Evolutionary conservation across 1,284 basidiomycete species (phyloP).

Genomic region (Ceratobasidium sp.): DNA sequence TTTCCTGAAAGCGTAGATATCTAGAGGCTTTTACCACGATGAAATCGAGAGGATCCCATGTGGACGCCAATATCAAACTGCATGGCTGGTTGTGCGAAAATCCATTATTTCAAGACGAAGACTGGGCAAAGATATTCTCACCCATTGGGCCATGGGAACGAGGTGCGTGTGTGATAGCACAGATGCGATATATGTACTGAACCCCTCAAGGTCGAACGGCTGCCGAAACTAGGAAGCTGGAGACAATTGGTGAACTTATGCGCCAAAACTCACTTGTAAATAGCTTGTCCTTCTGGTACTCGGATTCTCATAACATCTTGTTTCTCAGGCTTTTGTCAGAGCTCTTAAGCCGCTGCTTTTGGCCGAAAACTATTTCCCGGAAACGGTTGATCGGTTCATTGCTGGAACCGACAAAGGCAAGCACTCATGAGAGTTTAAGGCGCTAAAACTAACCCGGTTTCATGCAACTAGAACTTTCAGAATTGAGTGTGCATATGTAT

Average conservation of each 20-base stretch:
- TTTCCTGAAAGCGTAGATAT: background rate
- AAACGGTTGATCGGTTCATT: conserved; percentile 33
- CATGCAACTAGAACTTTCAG: conserved; percentile 1
- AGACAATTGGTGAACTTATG: conserved; percentile 38
- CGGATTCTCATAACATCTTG: background rate
- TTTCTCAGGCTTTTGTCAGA: conserved; percentile 18
- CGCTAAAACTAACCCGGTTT: background rate
- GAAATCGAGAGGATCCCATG: conserved; percentile 35
- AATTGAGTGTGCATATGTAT: conserved; percentile 22
- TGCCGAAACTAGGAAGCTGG: conserved; percentile 35
- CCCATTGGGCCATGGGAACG: conserved; percentile 41
- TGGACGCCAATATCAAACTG: conserved; percentile 39
- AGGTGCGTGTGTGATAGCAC: background rate
- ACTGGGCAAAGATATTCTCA: conserved; percentile 35
- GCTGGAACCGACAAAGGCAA: conserved; percentile 31
- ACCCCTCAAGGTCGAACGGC: conserved; percentile 20
- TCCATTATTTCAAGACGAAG: conserved; percentile 35
- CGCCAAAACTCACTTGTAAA: conserved; percentile 37
- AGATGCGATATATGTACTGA: background rate
- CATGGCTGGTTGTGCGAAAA: conserved; percentile 35
- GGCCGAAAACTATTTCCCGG: conserved; percentile 5
- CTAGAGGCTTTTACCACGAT: conserved; percentile 34
- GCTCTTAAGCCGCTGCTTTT: conserved; percentile 37
- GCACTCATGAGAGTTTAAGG: no score
- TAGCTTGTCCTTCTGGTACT: background rate